These are phyloP conservation scores for Calycina herbarum DNA, from an alignment of 2,329 filamentous ascomycete genomes.

Conservation along the genomic window DNA sequence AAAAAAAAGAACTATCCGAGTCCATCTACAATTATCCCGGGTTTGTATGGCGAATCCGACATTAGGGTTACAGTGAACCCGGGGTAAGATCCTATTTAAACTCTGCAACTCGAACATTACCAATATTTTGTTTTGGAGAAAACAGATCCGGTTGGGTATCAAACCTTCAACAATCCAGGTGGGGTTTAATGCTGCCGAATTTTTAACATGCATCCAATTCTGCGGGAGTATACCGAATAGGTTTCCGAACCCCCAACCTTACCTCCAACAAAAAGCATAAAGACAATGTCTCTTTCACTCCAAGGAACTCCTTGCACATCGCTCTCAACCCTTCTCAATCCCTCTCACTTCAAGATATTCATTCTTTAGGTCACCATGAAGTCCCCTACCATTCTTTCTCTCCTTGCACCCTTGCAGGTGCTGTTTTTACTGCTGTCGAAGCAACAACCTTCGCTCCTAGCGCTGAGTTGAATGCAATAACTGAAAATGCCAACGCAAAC, in stretches of 20 bases:
- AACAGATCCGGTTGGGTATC: neutral
- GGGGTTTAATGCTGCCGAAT: neutral
- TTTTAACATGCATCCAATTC: neutral
- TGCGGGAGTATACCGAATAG: neutral
- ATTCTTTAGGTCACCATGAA: constrained; percentile 1
- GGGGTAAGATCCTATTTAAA: neutral
- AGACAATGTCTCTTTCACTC: neutral
- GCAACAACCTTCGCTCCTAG: neutral
- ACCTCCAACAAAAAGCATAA: neutral
- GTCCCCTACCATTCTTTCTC: neutral
- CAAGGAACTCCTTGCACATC: neutral
- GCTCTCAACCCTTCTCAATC: constrained; percentile 1
- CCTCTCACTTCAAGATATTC: neutral
- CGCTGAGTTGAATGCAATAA: neutral
- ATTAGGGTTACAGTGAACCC: neutral
- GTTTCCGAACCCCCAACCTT: neutral
- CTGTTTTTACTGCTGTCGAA: neutral
- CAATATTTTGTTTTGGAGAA: neutral
- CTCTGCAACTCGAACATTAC: neutral
- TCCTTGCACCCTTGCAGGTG: neutral
- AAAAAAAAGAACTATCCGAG: too few relatives aligned
- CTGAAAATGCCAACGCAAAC: neutral
- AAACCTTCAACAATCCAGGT: neutral
- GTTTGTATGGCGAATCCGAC: too few relatives aligned
- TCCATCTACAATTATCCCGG: too few relatives aligned